Evolutionary conservation across 306 rosid species (phyloP).

Genomic region (Styphnolobium japonicum): DNA sequence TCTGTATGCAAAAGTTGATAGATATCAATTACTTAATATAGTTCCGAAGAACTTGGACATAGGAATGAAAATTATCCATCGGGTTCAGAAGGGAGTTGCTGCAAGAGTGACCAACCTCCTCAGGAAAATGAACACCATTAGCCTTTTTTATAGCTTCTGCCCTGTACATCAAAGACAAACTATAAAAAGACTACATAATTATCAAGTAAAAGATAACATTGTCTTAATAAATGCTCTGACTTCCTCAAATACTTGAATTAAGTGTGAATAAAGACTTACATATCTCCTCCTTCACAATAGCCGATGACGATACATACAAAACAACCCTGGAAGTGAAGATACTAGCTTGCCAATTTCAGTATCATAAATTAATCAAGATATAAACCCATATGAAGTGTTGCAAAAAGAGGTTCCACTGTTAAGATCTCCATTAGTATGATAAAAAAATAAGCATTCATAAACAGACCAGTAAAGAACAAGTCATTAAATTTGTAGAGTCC

Average conservation of each 20-base stretch:
- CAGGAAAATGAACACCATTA: conserved; percentile 65
- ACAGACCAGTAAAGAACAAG: not conserved
- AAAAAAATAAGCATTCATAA: not conserved
- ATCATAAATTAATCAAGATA: conserved; percentile 22
- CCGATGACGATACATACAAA: conserved; percentile 91
- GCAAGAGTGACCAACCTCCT: conserved; percentile 62
- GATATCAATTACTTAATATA: not conserved
- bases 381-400: not conserved
- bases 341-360: conserved; percentile 22
- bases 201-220: conserved; percentile 15
- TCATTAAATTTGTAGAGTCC: not conserved
- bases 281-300: conserved; percentile 96
- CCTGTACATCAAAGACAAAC: conserved; percentile 46
- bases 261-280: conserved; percentile 54
- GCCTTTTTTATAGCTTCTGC: conserved; percentile 82
- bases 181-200: not conserved
- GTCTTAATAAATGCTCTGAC: not conserved
- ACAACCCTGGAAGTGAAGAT: conserved; percentile 75
- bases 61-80: conserved; percentile 15
- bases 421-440: not conserved
- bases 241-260: conserved; percentile 18
- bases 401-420: not conserved
- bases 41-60: not conserved
- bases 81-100: not conserved
- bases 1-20: conserved; percentile 42